These are phyloP conservation scores for Geotrichum histeridarum DNA, from an alignment of 1,139 yeast genomes.

Conservation along the genomic window DNA sequence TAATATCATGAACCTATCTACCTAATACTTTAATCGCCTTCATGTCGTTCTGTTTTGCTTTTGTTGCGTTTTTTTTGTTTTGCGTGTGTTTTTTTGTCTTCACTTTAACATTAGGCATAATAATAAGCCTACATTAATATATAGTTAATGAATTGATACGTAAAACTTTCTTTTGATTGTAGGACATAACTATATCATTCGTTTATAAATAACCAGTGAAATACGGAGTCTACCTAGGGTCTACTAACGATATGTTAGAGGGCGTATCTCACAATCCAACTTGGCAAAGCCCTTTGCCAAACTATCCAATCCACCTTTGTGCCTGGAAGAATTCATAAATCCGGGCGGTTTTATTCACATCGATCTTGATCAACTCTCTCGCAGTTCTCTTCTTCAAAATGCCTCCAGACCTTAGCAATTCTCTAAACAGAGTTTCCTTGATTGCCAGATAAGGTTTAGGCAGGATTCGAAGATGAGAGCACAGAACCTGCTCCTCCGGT, in stretches of 20 bases:
- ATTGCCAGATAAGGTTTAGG: constrained; percentile 95
- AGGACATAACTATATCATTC: background rate
- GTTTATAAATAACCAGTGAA: too few relatives aligned
- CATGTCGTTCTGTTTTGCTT: too few relatives aligned
- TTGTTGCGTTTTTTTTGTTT: too few relatives aligned
- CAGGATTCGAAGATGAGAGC: constrained; percentile 73
- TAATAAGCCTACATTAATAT: too few relatives aligned
- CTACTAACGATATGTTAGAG: background rate
- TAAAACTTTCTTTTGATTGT: too few relatives aligned
- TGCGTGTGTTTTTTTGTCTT: too few relatives aligned
- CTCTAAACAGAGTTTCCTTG: constrained; percentile 83
- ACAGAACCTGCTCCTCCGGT: constrained; percentile 77
- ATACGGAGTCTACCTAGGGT: too few relatives aligned
- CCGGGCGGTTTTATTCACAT: constrained; percentile 77
- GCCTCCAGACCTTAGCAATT: constrained; percentile 81
- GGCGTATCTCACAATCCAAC: background rate
- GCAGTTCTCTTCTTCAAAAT: constrained; percentile 76
- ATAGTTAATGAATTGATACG: too few relatives aligned
- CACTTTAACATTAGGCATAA: too few relatives aligned
- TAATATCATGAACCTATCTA: too few relatives aligned
- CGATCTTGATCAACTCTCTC: constrained; percentile 75
- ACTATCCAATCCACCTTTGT: constrained; percentile 67
- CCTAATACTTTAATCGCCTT: too few relatives aligned
- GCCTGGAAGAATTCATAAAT: constrained; percentile 88
- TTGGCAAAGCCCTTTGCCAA: background rate